A percentile compares a stretch with the other conserved stretches of the same genome.
These are phyloP conservation scores for Triglochin maritima DNA, from an alignment of 106 monocot genomes.

Conservation along the genomic window DNA sequence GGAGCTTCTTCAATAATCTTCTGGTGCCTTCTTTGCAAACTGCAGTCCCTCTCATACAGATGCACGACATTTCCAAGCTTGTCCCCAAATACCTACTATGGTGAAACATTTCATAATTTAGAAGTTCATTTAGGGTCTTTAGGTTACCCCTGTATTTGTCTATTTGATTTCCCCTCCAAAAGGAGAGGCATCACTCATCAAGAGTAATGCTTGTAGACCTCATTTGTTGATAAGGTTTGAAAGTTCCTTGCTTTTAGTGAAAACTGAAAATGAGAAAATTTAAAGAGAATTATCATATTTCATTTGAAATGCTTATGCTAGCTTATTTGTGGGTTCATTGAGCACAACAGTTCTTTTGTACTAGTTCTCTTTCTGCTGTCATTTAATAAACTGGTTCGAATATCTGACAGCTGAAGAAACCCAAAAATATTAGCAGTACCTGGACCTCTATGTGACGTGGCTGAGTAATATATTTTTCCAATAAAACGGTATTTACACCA, in stretches of 20 bases:
- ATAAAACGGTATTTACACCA: constrained; percentile 64
- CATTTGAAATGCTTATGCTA: too few species aligned
- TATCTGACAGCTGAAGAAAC: not conserved
- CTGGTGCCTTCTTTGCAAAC: constrained; percentile 97
- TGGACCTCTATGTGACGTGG: constrained; percentile 99
- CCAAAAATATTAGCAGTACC: constrained; percentile 30
- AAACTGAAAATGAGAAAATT: too few species aligned
- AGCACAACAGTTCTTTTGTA: too few species aligned
- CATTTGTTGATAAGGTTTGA: too few species aligned
- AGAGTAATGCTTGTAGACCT: too few species aligned
- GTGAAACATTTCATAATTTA: not conserved
- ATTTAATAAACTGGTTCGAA: not conserved
- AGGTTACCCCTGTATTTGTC: too few species aligned
- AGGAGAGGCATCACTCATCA: too few species aligned
- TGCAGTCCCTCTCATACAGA: constrained; percentile 97
- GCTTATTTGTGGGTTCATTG: too few species aligned
- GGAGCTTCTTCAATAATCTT: constrained; percentile 99
- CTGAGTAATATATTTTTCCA: constrained; percentile 94
- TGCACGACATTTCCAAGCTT: constrained; percentile 89
- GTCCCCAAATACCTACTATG: constrained; percentile 95
- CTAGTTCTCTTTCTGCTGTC: too few species aligned
- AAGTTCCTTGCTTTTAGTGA: too few species aligned
- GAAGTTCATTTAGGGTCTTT: not conserved
- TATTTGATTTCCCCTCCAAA: too few species aligned
- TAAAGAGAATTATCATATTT: too few species aligned